Base-by-base conservation (phyloP, 768 basidiomycete genomes). In the Lanmaoa pseudosensibilis region DNA sequence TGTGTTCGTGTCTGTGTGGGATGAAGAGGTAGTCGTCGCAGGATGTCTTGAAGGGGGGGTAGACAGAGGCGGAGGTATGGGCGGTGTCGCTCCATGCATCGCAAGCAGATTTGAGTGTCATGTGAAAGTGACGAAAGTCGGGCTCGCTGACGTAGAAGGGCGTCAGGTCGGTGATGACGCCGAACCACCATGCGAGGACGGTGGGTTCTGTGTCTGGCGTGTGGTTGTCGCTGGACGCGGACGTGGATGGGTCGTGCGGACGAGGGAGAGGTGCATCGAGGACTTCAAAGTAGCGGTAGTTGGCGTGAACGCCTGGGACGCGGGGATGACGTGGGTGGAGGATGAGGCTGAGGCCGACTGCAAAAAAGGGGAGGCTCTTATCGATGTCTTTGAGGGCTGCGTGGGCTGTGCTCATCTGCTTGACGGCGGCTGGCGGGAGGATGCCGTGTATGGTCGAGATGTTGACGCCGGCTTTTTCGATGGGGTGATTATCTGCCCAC, bases 1-100 rank as follows among this genome's bases (percentile, higher is more conserved):
- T 69, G n/a, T 74, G 72, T 66, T 84, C 82, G 18, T 60, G 54
- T 8, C 82, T 72, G 60, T 84, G 83, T 2, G 78, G 74, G 61
- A 83, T 77, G 62, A 70, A 77, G 64, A 84, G 80, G 66, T 84
- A 82, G 61, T 78, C 72, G 64, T 84, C 82, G 62, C 81, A 82
- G 71, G 80, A 82, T 16, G 67, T 54, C 62, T 84, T 84, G 71
- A 80, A 82, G 2, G 69, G 60, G 0, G 71, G 64, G 68, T 80
- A 82, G 58, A 82, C 72, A 1, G 65, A 62, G 27, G 49, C 4
- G 34, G 27, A 5, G 37, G 57, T 36, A 4, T 46, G 27, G 5
- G 7, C 13, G 19, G 40, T 30, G 21, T 64, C 57, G 50, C 77
- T 73, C 65, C 80, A 77, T 21, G 65, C 41, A 46, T 81, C 79